Evolutionary conservation across 345 rosid genomes (phyloP).

Genomic region (Eucalyptus rudis): DNA sequence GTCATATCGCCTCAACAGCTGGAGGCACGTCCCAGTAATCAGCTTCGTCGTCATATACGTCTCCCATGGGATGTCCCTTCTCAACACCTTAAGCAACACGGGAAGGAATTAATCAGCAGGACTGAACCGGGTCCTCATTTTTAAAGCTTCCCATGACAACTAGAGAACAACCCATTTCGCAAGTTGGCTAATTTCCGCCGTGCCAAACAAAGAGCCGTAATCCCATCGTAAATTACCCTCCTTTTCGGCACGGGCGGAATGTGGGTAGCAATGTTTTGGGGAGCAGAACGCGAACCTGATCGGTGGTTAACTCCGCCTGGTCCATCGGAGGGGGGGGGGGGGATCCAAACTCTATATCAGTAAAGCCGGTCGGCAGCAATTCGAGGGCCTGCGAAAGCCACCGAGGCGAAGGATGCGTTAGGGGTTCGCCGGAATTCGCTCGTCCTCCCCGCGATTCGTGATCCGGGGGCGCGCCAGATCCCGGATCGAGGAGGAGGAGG

Average conservation of each 20-base stretch:
- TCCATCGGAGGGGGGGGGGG: conserved; percentile 24
- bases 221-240: background rate
- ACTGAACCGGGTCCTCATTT: background rate
- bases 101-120: background rate
- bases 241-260: background rate
- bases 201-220: background rate
- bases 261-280: background rate
- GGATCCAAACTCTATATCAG: background rate
- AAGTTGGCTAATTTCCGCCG: background rate
- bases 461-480: background rate
- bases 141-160: background rate
- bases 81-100: conserved; percentile 45
- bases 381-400: background rate
- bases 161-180: background rate
- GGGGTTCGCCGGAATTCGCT: background rate
- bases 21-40: conserved; percentile 77
- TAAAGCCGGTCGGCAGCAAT: background rate
- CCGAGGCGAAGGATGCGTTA: background rate
- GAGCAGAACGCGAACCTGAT: conserved; percentile 46
- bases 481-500: background rate
- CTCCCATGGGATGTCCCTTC: conserved; percentile 99
- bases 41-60: conserved; percentile 93
- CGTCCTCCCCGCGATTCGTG: background rate
- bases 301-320: conserved; percentile 61
- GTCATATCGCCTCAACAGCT: conserved; percentile 80